Conservation (phyloP, 257 asterid species). For the Misopates orontium region DNA sequence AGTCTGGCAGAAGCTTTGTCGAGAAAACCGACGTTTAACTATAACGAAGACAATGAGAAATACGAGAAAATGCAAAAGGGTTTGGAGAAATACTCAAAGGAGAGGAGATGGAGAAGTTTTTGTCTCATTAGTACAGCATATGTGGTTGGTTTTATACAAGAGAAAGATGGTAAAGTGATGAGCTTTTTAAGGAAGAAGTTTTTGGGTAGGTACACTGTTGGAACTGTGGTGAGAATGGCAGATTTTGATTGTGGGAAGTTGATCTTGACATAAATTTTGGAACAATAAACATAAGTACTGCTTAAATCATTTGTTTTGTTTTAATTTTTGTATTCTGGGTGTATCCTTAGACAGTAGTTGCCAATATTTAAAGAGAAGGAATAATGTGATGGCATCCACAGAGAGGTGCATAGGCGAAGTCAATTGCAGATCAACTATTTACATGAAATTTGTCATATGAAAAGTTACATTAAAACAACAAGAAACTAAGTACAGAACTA, state of each 20-base stretch:
- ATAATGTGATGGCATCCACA: too few relatives aligned
- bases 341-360: too few relatives aligned
- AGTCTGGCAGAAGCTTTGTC: conserved; percentile 46
- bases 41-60: conserved; percentile 22
- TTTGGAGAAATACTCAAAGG: conserved; percentile 46
- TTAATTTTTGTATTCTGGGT: too few relatives aligned
- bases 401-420: too few relatives aligned
- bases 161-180: conserved; percentile 44
- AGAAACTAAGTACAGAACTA: too few relatives aligned
- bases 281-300: too few relatives aligned
- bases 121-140: conserved; percentile 50
- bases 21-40: not conserved
- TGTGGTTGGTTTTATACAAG: conserved; percentile 56
- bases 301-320: too few relatives aligned
- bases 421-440: too few relatives aligned
- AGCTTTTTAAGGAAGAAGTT: conserved; percentile 48
- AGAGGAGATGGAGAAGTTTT: conserved; percentile 76
- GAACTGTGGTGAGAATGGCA: conserved; percentile 35
- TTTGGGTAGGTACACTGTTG: conserved; percentile 32
- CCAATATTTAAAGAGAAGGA: too few relatives aligned
- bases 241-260: conserved; percentile 53
- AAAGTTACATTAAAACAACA: too few relatives aligned
- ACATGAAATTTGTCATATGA: too few relatives aligned
- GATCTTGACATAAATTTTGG: not conserved
- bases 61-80: conserved; percentile 31